Conservation (phyloP, 805 yeast species). For the Ogataea angusta region DNA sequence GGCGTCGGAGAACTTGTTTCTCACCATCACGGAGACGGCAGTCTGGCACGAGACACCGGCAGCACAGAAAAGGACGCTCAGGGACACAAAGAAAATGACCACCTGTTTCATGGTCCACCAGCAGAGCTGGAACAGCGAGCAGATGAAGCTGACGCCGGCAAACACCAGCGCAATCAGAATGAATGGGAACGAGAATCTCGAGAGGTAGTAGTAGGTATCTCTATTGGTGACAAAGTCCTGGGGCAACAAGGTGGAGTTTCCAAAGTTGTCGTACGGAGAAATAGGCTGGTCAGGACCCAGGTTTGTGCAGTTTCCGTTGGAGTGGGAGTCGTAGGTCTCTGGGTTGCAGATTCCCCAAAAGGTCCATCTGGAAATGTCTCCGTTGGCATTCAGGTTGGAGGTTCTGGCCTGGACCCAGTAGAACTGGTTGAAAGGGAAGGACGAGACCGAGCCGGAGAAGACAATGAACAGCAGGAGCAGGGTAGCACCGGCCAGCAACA, state of each 20-base stretch:
- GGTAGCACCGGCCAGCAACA: slow-evolving; percentile 45
- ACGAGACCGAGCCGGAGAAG: slow-evolving; percentile 59
- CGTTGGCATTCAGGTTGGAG: slow-evolving; percentile 43
- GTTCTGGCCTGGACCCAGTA: slow-evolving; percentile 76
- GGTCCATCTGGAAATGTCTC: slow-evolving; percentile 65
- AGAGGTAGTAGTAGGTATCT: slow-evolving; percentile 57
- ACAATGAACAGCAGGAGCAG: slow-evolving; percentile 53
- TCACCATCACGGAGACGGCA: slow-evolving; percentile 74
- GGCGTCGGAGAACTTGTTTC: slow-evolving; percentile 56
- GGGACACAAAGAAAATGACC: slow-evolving; percentile 45
- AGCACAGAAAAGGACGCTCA: slow-evolving; percentile 52
- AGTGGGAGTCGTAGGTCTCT: slow-evolving; percentile 20
- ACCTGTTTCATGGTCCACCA: slow-evolving; percentile 54
- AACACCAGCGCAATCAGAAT: slow-evolving; percentile 58
- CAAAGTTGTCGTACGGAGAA: slow-evolving; percentile 72
- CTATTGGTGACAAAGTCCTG: slow-evolving; percentile 49
- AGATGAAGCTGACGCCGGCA: slow-evolving; percentile 57
- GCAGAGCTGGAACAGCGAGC: slow-evolving; percentile 53
- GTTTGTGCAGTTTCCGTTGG: slow-evolving; percentile 35
- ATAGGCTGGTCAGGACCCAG: slow-evolving; percentile 68
- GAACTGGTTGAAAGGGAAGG: slow-evolving; percentile 59
- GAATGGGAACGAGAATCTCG: slow-evolving; percentile 65
- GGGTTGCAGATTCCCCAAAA: slow-evolving; percentile 74
- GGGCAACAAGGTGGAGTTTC: slow-evolving; percentile 52
- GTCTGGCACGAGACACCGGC: slow-evolving; percentile 72